Base-by-base conservation (phyloP, 2,329 filamentous ascomycete genomes). In the Allantophomopsis lycopodina region DNA sequence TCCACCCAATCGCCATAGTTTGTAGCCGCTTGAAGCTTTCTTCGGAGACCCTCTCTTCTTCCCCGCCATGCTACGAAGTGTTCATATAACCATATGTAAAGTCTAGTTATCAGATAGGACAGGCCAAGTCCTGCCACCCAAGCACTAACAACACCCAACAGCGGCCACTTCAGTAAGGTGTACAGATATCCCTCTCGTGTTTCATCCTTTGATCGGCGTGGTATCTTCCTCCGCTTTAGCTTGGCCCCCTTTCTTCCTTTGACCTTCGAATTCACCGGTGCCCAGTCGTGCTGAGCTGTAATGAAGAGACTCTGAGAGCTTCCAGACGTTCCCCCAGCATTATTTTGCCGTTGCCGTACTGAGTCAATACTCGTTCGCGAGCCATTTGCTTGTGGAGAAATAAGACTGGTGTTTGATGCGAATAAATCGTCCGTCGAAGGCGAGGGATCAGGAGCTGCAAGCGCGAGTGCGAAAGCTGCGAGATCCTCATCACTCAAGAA, bases 161-260 rank as follows among this genome's bases (percentile, higher is more conserved):
- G 72, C 2, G 91, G 91, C 82, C 88, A 96, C 60, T 96, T 95
- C 38, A 94, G 67, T 35, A 98, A 58, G 2, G 74, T 76, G 58
- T 98, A 98, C 10, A 94, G 70, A 55, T 91, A 85, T 15, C 91
- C 91, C 63, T 98, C 91, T 48, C 91, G 71, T 2, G 89, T 96
- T 66, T 98, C 91, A 56, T 98, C 91, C 53, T 78, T 84, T 46
- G 75, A 81, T 42, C 82, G 68, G 32, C 35, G 36, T 13, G 42
- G 35, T 37, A 49, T 45, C 43, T 57, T 57, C 40, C 57, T 52
- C 42, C 68, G 66, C 16, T 46, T 44, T 11, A 32, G n/a, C 5
- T 33, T 42, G 21, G 42, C 43, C 15, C 41, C 13, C 13, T 50
- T 48, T 40, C 39, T 44, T 21, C 37, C 44, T 23, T 63, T 55